phyloP scores from a whole-genome alignment of 257 asterid species.

The Fraxinus cuspidata region DNA sequence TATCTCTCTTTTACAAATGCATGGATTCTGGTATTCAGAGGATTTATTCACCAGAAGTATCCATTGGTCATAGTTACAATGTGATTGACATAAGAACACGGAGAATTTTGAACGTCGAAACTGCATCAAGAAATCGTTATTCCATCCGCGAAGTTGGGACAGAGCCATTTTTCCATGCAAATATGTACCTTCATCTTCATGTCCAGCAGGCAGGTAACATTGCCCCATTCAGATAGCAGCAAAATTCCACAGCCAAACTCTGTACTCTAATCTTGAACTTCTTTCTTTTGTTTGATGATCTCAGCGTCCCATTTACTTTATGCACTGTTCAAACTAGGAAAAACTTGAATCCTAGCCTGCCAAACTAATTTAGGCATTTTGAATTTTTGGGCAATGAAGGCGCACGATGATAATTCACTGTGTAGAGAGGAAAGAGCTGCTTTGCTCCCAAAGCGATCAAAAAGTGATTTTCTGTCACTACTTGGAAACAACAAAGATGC shows the following conservation, averaged over 20 bases:
- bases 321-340: background rate
- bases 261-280: background rate
- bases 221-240: background rate
- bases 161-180: slow-evolving; percentile 85
- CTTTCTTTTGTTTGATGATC: background rate
- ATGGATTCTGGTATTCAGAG: slow-evolving; percentile 48
- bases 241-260: background rate
- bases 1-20: slow-evolving; percentile 11
- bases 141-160: slow-evolving; percentile 61
- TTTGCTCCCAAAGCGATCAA: slow-evolving; percentile 59
- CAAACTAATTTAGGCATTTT: background rate
- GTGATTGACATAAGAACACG: slow-evolving; percentile 58
- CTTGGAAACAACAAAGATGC: slow-evolving; percentile 57
- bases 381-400: slow-evolving; percentile 48
- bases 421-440: slow-evolving; percentile 72
- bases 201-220: slow-evolving; percentile 67
- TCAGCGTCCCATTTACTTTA: background rate
- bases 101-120: slow-evolving; percentile 78
- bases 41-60: slow-evolving; percentile 60
- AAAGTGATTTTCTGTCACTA: slow-evolving; percentile 57
- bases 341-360: background rate
- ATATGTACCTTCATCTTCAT: slow-evolving; percentile 80
- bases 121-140: slow-evolving; percentile 75
- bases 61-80: slow-evolving; percentile 85
- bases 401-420: slow-evolving; percentile 65